phyloP scores from a whole-genome alignment of 1,139 yeast species.

The Candida neerlandica region DNA sequence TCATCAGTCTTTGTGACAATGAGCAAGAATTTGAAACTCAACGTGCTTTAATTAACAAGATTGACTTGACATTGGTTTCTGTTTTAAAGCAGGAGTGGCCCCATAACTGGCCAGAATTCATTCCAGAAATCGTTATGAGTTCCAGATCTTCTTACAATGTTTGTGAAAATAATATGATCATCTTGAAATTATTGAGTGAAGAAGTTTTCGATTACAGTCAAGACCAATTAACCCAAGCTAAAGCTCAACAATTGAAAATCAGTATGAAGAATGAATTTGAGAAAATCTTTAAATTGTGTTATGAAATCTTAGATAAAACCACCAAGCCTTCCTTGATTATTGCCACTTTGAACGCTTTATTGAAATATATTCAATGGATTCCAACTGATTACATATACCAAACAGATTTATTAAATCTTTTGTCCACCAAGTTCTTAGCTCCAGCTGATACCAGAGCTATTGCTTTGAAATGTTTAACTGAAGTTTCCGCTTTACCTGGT shows the following conservation, averaged over 20 bases:
- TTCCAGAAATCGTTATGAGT: conserved; percentile 87
- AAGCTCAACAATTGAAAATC: conserved; percentile 76
- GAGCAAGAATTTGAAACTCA: conserved; percentile 75
- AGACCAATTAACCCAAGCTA: conserved; percentile 96
- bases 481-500: conserved; percentile 67
- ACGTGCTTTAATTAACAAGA: conserved; percentile 85
- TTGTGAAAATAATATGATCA: conserved; percentile 96
- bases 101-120: conserved; percentile 95
- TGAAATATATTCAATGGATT: conserved; percentile 92
- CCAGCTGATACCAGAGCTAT: conserved; percentile 83
- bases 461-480: conserved; percentile 89
- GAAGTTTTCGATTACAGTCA: conserved; percentile 94
- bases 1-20: conserved; percentile 86
- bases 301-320: conserved; percentile 89
- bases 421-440: conserved; percentile 74
- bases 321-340: conserved; percentile 76
- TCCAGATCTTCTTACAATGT: conserved; percentile 87
- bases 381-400: conserved; percentile 89
- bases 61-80: conserved; percentile 91
- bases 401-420: conserved; percentile 72
- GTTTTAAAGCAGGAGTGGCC: conserved; percentile 99
- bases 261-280: conserved; percentile 91
- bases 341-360: conserved; percentile 81
- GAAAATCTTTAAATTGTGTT: conserved; percentile 89
- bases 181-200: conserved; percentile 84